Percentiles rank a stretch among this genome's conserved stretches.
These are phyloP conservation scores for Trypanosoma boissoni DNA, from an alignment of 208 protist genomes.

Conservation along the genomic window DNA sequence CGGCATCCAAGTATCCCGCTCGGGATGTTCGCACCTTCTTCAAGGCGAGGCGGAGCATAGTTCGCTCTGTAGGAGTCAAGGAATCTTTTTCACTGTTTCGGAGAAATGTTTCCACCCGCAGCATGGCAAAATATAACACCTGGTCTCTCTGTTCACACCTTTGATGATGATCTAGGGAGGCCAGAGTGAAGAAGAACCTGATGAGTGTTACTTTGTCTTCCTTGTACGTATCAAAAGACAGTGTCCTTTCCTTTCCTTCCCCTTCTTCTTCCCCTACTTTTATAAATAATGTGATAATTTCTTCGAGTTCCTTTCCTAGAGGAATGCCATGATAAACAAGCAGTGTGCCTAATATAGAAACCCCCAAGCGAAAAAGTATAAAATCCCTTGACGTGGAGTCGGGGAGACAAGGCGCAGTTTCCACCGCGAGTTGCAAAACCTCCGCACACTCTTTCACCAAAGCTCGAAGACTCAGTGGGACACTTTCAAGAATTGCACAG, in stretches of 20 bases:
- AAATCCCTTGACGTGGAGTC: not conserved
- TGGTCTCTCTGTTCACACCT: not conserved
- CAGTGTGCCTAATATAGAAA: slow-evolving; percentile 5
- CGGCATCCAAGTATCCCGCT: no score
- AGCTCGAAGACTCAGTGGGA: slow-evolving; percentile 18
- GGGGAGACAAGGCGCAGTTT: slow-evolving; percentile 2
- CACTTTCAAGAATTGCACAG: slow-evolving; percentile 36
- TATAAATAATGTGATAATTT: slow-evolving; percentile 5
- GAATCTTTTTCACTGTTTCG: not conserved
- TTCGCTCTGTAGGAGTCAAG: slow-evolving; percentile 25
- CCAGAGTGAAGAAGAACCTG: slow-evolving; percentile 2
- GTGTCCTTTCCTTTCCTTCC: slow-evolving; percentile 1
- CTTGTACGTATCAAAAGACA: not conserved
- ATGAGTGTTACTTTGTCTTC: not conserved
- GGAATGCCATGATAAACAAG: not conserved
- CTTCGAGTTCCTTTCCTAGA: not conserved
- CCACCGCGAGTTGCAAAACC: slow-evolving; percentile 1
- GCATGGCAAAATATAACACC: not conserved
- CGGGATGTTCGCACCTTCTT: slow-evolving; percentile 13
- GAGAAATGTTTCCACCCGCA: not conserved
- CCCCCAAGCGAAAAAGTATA: slow-evolving; percentile 8
- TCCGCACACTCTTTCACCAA: slow-evolving; percentile 7
- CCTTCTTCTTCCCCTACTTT: no score
- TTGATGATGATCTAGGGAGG: not conserved
- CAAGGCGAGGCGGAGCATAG: slow-evolving; percentile 30